Evolutionary conservation across 108 stramenopile genomes (phyloP), one percentile per base, ranked within the genome.

Genomic region (Stephanodiscus minutulus): DNA sequence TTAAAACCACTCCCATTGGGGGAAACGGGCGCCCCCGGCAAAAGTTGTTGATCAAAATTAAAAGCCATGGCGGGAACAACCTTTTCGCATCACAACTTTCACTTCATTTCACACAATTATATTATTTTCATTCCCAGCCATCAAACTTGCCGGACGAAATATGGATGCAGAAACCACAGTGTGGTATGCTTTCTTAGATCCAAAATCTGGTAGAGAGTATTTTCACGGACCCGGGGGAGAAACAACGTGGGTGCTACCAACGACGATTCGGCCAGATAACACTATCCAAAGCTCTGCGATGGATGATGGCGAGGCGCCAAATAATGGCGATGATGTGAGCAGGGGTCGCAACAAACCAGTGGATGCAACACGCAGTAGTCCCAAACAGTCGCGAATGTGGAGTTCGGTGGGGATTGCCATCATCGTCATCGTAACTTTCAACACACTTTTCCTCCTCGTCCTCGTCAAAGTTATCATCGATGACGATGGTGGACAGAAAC

Each of bases 151-250:
- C n/a, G n/a, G n/a, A n/a, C n/a, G n/a, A 33, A 33, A 33, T 4
- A 41, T 41, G 11, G n/a, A 52, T 21, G 20, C 22, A 52, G 36
- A 59, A 33, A 25, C 31, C 18, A 68, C 44, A 29, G 50, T 56
- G 22, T 77, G 76, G 76, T 70, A 67, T 44, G 76, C 68, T 43
- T 77, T 59, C 31, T 13, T 43, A 1, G 60, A 52, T 47, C 76
- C 76, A 21, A 70, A 59, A 56, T 57, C 64, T 24, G 61, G 61
- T 25, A 35, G 76, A 39, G 76, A 77, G 47, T 77, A 77, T 57
- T 77, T 65, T 47, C 58, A 50, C 53, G 69, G 70, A 27, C 76
- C 76, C 3, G 22, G 24, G 20, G 55, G 55, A 3, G 20, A 57
- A 65, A 70, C 62, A 39, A 46, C 76, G 11, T 77, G 76, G 76